phyloP scores from a whole-genome alignment of 495 filamentous ascomycete genomes.

The Aspergillus nidulans region DNA sequence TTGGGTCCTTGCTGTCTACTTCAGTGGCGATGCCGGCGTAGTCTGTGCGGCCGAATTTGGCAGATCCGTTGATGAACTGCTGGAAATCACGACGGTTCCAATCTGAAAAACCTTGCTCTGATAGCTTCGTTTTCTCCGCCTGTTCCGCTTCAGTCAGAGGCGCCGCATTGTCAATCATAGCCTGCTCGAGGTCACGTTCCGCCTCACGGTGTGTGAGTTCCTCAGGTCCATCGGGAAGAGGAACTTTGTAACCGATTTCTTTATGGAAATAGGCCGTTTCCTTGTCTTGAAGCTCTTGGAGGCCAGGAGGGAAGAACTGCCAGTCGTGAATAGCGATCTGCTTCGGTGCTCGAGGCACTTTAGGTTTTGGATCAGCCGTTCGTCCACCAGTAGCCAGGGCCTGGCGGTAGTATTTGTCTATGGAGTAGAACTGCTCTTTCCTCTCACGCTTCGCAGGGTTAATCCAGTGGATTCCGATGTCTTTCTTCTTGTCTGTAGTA shows the following conservation, averaged over 20 bases:
- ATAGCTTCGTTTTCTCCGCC: conserved; percentile 72
- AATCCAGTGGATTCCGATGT: conserved; percentile 95
- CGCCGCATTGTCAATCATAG: conserved; percentile 85
- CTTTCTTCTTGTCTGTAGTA: conserved; percentile 81
- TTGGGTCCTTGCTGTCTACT: conserved; percentile 81
- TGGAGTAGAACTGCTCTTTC: conserved; percentile 96
- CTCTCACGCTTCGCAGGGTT: conserved; percentile 97
- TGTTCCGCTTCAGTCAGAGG: conserved; percentile 88
- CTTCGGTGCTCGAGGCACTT: conserved; percentile 92
- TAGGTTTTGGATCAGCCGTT: conserved; percentile 84
- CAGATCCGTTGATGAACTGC: conserved; percentile 92
- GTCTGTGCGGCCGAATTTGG: conserved; percentile 82
- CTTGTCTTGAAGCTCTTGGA: conserved; percentile 87
- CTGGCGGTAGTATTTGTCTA: conserved; percentile 97
- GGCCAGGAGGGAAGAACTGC: conserved; percentile 84
- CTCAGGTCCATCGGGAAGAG: conserved; percentile 76
- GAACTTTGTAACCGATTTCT: conserved; percentile 90
- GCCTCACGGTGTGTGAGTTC: conserved; percentile 79
- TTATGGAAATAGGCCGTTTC: conserved; percentile 96
- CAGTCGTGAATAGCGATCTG: conserved; percentile 91
- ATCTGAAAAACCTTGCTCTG: conserved; percentile 78
- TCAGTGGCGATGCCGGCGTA: conserved; percentile 82
- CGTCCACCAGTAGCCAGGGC: conserved; percentile 81
- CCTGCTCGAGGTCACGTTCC: conserved; percentile 81
- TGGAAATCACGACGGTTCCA: conserved; percentile 99